Conservation (phyloP, 2,329 filamentous ascomycete genomes). For the Monilinia vaccinii-corymbosi region DNA sequence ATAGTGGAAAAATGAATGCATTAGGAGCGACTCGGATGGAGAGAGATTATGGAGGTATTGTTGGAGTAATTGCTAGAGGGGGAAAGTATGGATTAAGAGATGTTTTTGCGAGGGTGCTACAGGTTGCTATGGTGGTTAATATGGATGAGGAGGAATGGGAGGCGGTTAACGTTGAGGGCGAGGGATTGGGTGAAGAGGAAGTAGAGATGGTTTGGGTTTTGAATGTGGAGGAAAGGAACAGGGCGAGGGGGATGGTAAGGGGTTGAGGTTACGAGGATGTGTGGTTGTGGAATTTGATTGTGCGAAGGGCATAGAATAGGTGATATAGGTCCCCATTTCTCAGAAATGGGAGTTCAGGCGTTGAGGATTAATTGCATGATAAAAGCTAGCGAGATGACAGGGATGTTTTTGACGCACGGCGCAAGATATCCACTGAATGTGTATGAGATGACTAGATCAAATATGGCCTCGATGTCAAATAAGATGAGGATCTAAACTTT, state of each 20-base stretch:
- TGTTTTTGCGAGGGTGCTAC: conserved; percentile 63
- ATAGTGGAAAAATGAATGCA: conserved; percentile 65
- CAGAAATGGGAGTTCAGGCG: neutral
- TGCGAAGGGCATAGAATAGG: neutral
- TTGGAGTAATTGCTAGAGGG: conserved; percentile 56
- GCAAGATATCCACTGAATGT: neutral
- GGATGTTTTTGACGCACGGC: neutral
- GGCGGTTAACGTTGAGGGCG: conserved; percentile 45
- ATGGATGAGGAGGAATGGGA: conserved; percentile 98
- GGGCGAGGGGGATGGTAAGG: conserved; percentile 59
- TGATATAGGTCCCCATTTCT: neutral
- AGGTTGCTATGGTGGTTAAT: conserved; percentile 79
- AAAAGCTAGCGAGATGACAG: neutral
- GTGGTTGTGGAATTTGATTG: neutral
- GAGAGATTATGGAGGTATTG: conserved; percentile 70
- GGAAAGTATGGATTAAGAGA: conserved; percentile 71
- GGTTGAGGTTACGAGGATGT: neutral
- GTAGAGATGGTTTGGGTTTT: conserved; percentile 65
- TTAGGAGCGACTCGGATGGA: conserved; percentile 78
- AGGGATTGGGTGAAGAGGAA: conserved; percentile 37
- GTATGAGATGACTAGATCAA: neutral
- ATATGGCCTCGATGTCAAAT: neutral
- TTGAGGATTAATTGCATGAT: neutral
- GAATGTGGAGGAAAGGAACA: conserved; percentile 62
- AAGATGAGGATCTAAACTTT: neutral